Base-by-base conservation (phyloP, 1,139 yeast species). In the Geotrichum europaeum region DNA sequence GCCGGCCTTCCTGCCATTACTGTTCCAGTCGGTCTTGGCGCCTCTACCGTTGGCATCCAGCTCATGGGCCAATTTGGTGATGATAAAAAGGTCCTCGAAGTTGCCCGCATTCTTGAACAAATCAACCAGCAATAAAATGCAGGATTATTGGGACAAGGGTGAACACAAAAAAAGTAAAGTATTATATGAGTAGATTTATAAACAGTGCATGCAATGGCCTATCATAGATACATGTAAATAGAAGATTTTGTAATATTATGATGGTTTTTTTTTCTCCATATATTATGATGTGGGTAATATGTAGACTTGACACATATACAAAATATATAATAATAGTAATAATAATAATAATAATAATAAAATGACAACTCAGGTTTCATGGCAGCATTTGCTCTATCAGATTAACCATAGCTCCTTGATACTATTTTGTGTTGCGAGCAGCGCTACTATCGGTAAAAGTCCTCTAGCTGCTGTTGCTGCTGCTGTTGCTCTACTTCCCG, bases 1-100 rank as follows among this genome's bases (percentile, higher is more conserved):
- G 96, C 96, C 0, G 99, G 98, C 0, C 74, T 94, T 3, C 99
- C 99, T 0, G 83, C 96, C 0, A 79, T 92, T 12, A 81, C 87
- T 0, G 75, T 92, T 1, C 99, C 99, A 0, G 80, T 77, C 69
- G 73, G 70, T 18, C 65, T 64, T 0, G 67, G 70, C 13, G 65
- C 67, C 7, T 68, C 71, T 2, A 72, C 73, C 0, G 82, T 89
- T 1, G 89, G 89, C 0, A 77, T 94, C 45, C 99, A 95, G 70
- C 68, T 94, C 1, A 81, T 86, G 70, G 96, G 94, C 0, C 99
- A 92, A 72, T 88, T 78, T 70, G 98, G 97, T 6, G 86, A 87
- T 66, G 99, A 95, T 70, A 68, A 73, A 10, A 75, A 78, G 2
- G 84, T 91, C 0, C 73, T 94, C 49, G 75, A 80, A 55, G 76